Base-by-base conservation (phyloP, 495 filamentous ascomycete genomes). In the Penicillium mononematosum region DNA sequence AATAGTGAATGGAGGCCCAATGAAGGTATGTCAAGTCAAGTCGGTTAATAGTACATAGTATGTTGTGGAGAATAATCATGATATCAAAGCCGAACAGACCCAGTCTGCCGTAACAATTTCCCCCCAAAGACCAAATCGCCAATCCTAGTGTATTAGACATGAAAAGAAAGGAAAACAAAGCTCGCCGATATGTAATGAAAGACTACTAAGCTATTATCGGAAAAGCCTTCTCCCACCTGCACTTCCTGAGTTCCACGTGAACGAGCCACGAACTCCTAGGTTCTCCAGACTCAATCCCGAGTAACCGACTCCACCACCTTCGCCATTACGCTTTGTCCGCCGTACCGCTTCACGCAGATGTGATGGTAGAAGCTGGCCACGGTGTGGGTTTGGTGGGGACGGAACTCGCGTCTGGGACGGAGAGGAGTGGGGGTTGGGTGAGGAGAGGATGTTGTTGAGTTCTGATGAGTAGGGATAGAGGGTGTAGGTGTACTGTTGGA, bases 331-430 rank as follows among this genome's bases (percentile, higher is more conserved):
- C 69, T 87, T 88, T 61, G 88, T 87, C 52, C 92, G 81, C 52
- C 90, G 78, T 25, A 88, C 72, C 11, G 90, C 90, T 69, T 96
- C 89, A 22, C 90, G 79, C 36, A 96, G 72, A 75, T 96, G 91
- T 53, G 91, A 85, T 0, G 92, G 91, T 25, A 89, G 80, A 43
- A 96, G 68, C 14, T 91, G 90, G 0, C 88, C 90, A 16, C 85
- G 81, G 60, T 83, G 75, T 1, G 75, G 77, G 44, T 79, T 78
- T 4, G 75, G 69, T 17, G 75, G 72, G 63, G 64, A 34, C 69
- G 69, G 58, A 74, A 69, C 45, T 66, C 63, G 2, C 60, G 61
- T 46, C 48, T 56, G 17, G 60, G 60, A 24, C 63, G 61, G 12
- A 36, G 29, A 49, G 55, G 58, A 10, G 60, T 58, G 20, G 59